Evolutionary conservation across 2,329 filamentous ascomycete genomes (phyloP), one percentile per base, ranked within the genome.

Genomic region (Dothideomycetidae sp.): DNA sequence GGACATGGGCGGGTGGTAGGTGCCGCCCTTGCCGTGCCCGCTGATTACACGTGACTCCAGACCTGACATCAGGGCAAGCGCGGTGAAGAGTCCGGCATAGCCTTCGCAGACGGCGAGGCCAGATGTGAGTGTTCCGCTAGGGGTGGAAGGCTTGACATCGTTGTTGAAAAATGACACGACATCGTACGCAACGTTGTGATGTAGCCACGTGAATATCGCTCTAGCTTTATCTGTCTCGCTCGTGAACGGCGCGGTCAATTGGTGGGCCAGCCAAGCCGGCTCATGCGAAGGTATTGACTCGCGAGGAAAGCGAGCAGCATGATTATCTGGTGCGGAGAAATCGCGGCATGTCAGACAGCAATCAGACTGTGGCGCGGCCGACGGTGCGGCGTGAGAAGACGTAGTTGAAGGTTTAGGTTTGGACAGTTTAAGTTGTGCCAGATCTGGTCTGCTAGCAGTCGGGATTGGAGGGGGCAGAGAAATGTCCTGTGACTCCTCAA

Each of bases 171-270:
- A 93, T 15, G 77, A 71, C 16, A 73, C 68, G 0, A 75, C 74
- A 53, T 96, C 83, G 55, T 96, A 98, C 32, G 68, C 69, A 41
- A 98, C 77, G 50, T 96, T 96, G 58, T 96, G 78, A 58, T 96
- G 88, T 29, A 86, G 75, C 90, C 90, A 98, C 1, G 81, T 83
- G 54, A 96, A 96, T 42, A 98, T 82, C 2, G 76, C 84, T 17
- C 90, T 72, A 2, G 90, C 88, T 61, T 94, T 94, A 57, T 96
- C 88, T 0, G 88, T 93, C 1, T 79, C 88, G 1, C 83, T 93
- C 1, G 74, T 60, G 52, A 96, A 94, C 0, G 81, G 79, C 3
- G 69, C 66, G 40, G 84, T 93, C 13, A 96, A 70, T 36, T 81
- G 73, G 36, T 73, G 70, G 0, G 86, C 85, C 15, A 98, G 68